Evolutionary conservation across 1,284 basidiomycete genomes (phyloP).

Genomic region (Xerocomus amazonicus): DNA sequence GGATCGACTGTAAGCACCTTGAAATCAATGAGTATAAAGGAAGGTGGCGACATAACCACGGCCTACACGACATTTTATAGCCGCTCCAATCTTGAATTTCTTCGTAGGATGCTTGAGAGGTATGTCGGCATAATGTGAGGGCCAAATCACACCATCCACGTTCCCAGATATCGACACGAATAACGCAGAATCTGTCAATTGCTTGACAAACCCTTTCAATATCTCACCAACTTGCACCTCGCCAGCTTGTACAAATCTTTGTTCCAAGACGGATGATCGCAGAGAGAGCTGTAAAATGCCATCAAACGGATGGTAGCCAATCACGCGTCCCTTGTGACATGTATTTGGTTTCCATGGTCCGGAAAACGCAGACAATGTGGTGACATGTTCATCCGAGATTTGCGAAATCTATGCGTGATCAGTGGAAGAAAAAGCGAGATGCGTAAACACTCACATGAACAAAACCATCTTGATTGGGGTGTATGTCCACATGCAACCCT

Average conservation of each 20-base stretch:
- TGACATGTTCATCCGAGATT: constrained; percentile 86
- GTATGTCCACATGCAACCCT: constrained; percentile 71
- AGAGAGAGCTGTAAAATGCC: constrained; percentile 86
- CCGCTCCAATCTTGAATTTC: constrained; percentile 83
- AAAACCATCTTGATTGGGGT: constrained; percentile 70
- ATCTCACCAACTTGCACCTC: constrained; percentile 85
- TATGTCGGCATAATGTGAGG: constrained; percentile 94
- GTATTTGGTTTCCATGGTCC: constrained; percentile 81
- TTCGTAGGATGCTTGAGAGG: constrained; percentile 87
- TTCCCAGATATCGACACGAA: constrained; percentile 84
- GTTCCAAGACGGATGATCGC: constrained; percentile 79
- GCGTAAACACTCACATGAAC: constrained; percentile 65
- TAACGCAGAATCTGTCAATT: constrained; percentile 73
- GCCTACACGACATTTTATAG: constrained; percentile 82
- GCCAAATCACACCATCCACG: constrained; percentile 92
- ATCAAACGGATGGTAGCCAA: constrained; percentile 86
- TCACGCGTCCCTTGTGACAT: constrained; percentile 84
- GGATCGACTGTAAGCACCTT: constrained; percentile 87
- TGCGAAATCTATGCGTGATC: constrained; percentile 76
- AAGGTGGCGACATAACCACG: not conserved
- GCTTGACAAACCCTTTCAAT: constrained; percentile 83
- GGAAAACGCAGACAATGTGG: constrained; percentile 64
- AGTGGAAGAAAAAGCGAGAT: constrained; percentile 2
- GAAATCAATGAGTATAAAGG: constrained; percentile 9
- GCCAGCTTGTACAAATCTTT: constrained; percentile 82